Evolutionary conservation across 2,329 filamentous ascomycete species (phyloP).

Genomic region (Fusarium sp.): DNA sequence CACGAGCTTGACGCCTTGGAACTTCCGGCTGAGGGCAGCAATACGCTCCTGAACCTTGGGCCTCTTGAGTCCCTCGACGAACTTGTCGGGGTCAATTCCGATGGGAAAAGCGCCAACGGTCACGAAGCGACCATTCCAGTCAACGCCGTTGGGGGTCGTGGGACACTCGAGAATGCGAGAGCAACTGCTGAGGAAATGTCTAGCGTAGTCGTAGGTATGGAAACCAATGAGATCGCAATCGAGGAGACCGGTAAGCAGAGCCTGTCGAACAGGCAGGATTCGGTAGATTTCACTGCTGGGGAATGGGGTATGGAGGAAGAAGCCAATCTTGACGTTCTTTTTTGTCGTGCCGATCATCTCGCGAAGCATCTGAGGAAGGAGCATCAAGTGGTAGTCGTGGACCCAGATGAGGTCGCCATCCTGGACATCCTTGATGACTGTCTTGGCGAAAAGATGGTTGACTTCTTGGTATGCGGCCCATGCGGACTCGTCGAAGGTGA

Average conservation of each 20-base stretch:
- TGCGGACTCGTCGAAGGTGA: conserved; percentile 93
- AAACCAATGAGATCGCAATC: conserved; percentile 97
- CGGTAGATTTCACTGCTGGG: conserved; percentile 97
- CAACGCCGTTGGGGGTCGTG: conserved; percentile 91
- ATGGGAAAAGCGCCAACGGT: conserved; percentile 97
- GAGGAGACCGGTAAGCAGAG: conserved; percentile 84
- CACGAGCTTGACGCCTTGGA: conserved; percentile 94
- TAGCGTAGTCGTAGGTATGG: conserved; percentile 98
- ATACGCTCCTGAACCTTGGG: conserved; percentile 89
- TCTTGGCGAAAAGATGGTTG: conserved; percentile 89
- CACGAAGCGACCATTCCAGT: conserved; percentile 86
- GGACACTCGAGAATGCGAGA: conserved; percentile 83
- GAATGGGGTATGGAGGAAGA: conserved; percentile 97
- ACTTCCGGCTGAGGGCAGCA: conserved; percentile 82
- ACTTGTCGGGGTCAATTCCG: conserved; percentile 97
- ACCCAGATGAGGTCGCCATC: conserved; percentile 98
- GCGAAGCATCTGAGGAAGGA: conserved; percentile 92
- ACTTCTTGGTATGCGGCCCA: conserved; percentile 95
- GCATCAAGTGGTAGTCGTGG: conserved; percentile 98
- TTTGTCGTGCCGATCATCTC: conserved; percentile 81
- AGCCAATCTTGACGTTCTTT: conserved; percentile 96
- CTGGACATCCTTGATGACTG: conserved; percentile 83
- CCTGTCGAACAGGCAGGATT: conserved; percentile 90
- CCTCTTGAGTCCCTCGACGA: conserved; percentile 85
- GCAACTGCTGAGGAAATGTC: conserved; percentile 95